Evolutionary conservation across 345 rosid genomes (phyloP), one percentile per base, ranked within the genome.

Genomic region (Gynandropsis gynandra): DNA sequence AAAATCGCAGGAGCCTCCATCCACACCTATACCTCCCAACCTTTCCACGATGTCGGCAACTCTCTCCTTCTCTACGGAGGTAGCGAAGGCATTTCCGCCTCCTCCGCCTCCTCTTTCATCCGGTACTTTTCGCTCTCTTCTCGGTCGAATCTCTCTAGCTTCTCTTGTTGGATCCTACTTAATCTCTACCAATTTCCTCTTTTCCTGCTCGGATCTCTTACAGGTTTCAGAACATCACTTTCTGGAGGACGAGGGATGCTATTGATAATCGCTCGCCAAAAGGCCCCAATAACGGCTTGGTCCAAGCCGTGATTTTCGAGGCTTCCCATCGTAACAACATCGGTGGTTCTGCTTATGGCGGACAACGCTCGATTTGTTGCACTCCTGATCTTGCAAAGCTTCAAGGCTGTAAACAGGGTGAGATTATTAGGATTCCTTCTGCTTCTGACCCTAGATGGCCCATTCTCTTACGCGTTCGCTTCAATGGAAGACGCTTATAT

Each of bases 341-440:
- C 35, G 98, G 98, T 41, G 98, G 98, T 64, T 92, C 98, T 41
- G 98, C 97, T 46, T 92, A 87, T 64, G 98, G 98, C 7, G 97
- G 98, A 32, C 98, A 92, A 52, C 81, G 98, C 67, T 88, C 96
- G 4, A 85, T 92, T 42, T 92, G 98, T 50, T 92, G 98, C 74
- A 85, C 97, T 7, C 76, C 95, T 45, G 98, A 87, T 76, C 97
- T 92, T 56, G 82, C 98, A 44, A 87, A 88, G 80, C 68, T 87
- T 21, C 94, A 85, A 74, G 95, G 96, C 9, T 92, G 98, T 74
- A 83, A 80, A 68, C 94, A 87, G 62, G 95, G 97, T 34, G 86
- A 87, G 72, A 81, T 92, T 63, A 79, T 92, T 44, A 74, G 90
- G 71, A 81, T 78, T 35, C 95, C 98, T 45, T 87, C 98, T 19